Evolutionary conservation across 1,139 yeast species (phyloP), one percentile per base, ranked within the genome.

Genomic region (Candida neerlandica): DNA sequence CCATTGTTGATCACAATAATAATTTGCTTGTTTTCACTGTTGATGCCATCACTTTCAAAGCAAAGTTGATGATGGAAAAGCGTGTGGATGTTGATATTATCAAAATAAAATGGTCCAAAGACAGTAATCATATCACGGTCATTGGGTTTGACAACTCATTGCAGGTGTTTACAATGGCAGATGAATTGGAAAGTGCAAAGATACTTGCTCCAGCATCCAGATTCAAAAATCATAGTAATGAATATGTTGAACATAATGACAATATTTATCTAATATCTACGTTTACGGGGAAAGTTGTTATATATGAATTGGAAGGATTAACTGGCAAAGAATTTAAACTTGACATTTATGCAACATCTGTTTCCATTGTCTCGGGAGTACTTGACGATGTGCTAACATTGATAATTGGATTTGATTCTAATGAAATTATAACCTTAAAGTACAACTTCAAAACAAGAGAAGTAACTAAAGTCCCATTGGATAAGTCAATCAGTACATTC

Each of bases 371-470:
- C 4, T 37, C 48, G 4, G 57, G 56, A n/a, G 43, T 41, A 2
- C 32, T 32, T 10, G 42, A 42, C 2, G 26, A 41, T 10, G 9
- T 27, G 1, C 38, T 57, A 51, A 46, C 45, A 2, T 41, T 56
- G 15, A 47, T 62, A 1, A 15, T 65, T 18, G 55, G 61, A 7
- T 66, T 56, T 45, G 78, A 74, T 50, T 58, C 61, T 46, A 76
- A 77, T 1, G 54, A 58, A 7, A 64, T 71, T 33, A 64, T 64
- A 14, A 52, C 64, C 1, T 51, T 62, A 5, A 41, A 51, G 18
- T 35, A 58, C 23, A 47, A 56, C 43, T 7, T 54, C 4, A 45
- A 48, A 1, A 32, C 46, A 0, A 38, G 45, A 10, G 45, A 45
- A 4, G 49, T 62, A 1, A 48, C 55, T 16, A 48, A 44, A 27